Conservation (phyloP, 495 filamentous ascomycete genomes). For the Penicillium alfredii region DNA sequence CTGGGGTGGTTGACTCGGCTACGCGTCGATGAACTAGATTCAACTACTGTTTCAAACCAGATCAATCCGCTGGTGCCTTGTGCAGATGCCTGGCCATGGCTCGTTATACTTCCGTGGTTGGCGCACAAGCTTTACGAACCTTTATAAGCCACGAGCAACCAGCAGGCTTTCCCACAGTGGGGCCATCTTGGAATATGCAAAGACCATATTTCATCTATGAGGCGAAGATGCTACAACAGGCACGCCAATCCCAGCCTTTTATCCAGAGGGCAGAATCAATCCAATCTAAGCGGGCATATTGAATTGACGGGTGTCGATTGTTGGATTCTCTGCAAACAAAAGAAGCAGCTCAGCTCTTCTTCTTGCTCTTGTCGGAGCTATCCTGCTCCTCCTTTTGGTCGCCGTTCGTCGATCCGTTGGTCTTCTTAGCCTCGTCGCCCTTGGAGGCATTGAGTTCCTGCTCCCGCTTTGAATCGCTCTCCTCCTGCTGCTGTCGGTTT, state of each 20-base stretch:
- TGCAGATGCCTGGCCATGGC: no score
- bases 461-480: constrained; percentile 79
- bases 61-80: no score
- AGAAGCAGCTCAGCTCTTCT: constrained; percentile 45
- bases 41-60: constrained; percentile 1
- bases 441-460: constrained; percentile 53
- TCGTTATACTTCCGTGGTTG: no score
- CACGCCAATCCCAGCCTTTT: no score
- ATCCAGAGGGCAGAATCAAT: no score
- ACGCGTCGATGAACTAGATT: background rate
- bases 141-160: no score
- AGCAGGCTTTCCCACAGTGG: no score
- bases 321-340: constrained; percentile 10
- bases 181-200: no score
- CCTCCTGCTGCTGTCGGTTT: constrained; percentile 94
- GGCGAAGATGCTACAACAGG: no score
- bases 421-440: constrained; percentile 57
- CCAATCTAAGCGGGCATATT: constrained; percentile 28
- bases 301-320: constrained; percentile 18
- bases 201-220: no score
- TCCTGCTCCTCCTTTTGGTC: constrained; percentile 65
- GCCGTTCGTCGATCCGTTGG: constrained; percentile 50
- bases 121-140: no score
- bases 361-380: constrained; percentile 52
- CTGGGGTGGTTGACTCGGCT: constrained; percentile 38